phyloP scores from a whole-genome alignment of 345 rosid genomes.

The Carallia pectinifolia region DNA sequence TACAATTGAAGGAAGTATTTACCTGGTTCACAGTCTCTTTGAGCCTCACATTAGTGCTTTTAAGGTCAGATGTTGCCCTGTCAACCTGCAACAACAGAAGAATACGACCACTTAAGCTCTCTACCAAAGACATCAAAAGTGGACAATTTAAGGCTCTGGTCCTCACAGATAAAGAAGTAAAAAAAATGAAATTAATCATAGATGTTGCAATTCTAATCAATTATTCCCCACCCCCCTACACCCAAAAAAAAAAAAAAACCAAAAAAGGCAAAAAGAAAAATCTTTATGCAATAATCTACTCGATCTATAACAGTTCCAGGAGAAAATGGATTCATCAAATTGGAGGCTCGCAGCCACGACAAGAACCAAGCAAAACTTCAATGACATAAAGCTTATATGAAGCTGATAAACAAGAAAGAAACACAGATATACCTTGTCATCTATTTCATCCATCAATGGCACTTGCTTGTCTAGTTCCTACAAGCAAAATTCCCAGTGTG shows the following conservation, averaged over 20 bases:
- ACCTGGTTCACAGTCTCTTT: slow-evolving; percentile 33
- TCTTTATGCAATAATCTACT: not conserved
- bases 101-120: slow-evolving; percentile 3
- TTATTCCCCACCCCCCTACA: too few relatives aligned
- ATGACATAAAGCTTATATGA: not conserved
- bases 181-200: too few relatives aligned
- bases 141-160: too few relatives aligned
- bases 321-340: not conserved
- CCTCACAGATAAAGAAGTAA: too few relatives aligned
- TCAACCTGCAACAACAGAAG: slow-evolving; percentile 18
- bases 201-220: too few relatives aligned
- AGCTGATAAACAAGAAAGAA: not conserved
- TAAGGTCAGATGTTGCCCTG: slow-evolving; percentile 26
- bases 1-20: not conserved
- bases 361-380: not conserved
- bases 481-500: not conserved
- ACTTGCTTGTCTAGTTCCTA: slow-evolving; percentile 34
- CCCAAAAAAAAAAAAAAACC: too few relatives aligned
- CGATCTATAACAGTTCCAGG: not conserved
- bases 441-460: slow-evolving; percentile 34
- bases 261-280: not conserved
- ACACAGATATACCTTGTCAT: slow-evolving; percentile 26
- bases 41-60: slow-evolving; percentile 32
- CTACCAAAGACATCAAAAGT: not conserved
- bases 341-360: not conserved